Base-by-base conservation (phyloP, 306 rosid species). In the Prunus mume region DNA sequence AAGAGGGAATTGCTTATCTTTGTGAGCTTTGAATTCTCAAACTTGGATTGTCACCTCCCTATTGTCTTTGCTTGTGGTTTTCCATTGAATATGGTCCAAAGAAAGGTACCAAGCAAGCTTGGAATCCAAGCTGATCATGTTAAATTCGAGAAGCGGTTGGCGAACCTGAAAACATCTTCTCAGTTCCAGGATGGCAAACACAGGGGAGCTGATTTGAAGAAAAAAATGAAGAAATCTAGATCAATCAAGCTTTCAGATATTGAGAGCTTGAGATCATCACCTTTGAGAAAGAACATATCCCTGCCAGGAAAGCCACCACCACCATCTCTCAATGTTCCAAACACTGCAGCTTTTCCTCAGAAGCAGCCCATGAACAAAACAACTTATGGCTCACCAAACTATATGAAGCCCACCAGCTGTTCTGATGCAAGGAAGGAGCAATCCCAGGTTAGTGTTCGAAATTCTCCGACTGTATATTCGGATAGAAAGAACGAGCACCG, bases 321-420 rank as follows among this genome's bases (percentile, higher is more conserved):
- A 10, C 82, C 82, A 47, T 69, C 85, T 69, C 75, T 76, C 25
- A 69, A 55, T 20, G 87, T 83, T 81, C 76, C 76, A 65, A 71
- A 58, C 32, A 51, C 70, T 72, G 75, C 83, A 46, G 62, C 62
- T 46, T 81, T 80, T 22, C 75, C 75, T 73, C 86, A 79, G 88
- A 87, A 80, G 80, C 82, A 79, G 22, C 78, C 87, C 70, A 17
- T 76, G 69, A 38, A 69, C 65, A 81, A 72, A 83, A 65, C 82
- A 13, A 61, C 61, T 28, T 83, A 86, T 46, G 90, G 84, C 19
- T 91, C 96, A 12, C 97, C 99, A 12, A 92, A 92, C 83, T 95
- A 95, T 84, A 95, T 95, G 99, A 95, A 95, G 78, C 85, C 97
- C n/a, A 95, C 99, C 65, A 90, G 92, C 83, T 92, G 97, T 76